Conservation (phyloP, 805 yeast genomes). For the Candida palmyrensis region DNA sequence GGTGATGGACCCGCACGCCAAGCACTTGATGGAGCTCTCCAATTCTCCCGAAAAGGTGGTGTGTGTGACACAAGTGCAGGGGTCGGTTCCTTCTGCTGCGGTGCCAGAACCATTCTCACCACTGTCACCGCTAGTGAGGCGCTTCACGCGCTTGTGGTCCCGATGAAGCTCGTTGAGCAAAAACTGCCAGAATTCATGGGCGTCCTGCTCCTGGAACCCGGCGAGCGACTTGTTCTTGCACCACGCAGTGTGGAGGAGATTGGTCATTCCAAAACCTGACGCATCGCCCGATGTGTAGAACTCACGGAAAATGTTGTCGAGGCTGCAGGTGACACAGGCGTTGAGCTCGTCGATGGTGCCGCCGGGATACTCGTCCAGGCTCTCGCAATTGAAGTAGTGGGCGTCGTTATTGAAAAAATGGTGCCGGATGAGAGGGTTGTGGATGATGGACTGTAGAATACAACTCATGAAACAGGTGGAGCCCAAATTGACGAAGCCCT, state of each 20-base stretch:
- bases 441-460: constrained; percentile 81
- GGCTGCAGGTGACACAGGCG: constrained; percentile 78
- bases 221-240: constrained; percentile 78
- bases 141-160: constrained; percentile 17
- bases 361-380: constrained; percentile 17
- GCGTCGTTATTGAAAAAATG: constrained; percentile 67
- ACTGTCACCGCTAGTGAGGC: too few species aligned
- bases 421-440: constrained; percentile 81
- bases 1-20: constrained; percentile 59
- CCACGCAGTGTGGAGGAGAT: constrained; percentile 83
- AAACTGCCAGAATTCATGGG: constrained; percentile 97
- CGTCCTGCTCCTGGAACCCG: constrained; percentile 97
- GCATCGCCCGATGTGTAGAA: constrained; percentile 61
- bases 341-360: constrained; percentile 21
- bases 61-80: constrained; percentile 79
- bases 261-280: constrained; percentile 76
- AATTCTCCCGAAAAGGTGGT: constrained; percentile 77
- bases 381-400: constrained; percentile 53
- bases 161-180: constrained; percentile 76
- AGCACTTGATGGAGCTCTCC: constrained; percentile 74
- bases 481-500: constrained; percentile 91
- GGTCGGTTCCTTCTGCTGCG: constrained; percentile 1
- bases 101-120: background rate
- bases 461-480: constrained; percentile 97
- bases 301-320: constrained; percentile 72